These are phyloP conservation scores for Chiua sp. DNA, from an alignment of 1,284 basidiomycete genomes.

Conservation along the genomic window DNA sequence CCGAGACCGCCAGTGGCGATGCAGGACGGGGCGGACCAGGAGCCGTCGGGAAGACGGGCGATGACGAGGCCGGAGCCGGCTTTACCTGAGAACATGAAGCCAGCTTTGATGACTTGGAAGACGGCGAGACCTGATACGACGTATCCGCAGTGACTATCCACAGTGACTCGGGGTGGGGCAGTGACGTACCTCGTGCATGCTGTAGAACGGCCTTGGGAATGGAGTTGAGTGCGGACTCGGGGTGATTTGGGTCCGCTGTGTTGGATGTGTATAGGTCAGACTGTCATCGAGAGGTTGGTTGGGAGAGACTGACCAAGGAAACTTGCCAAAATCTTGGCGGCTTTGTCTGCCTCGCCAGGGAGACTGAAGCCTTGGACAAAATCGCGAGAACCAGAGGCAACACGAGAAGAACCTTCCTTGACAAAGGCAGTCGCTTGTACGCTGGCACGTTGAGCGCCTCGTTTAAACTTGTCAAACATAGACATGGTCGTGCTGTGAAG, in stretches of 20 bases:
- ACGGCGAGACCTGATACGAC: slow-evolving; percentile 92
- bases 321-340: slow-evolving; percentile 87
- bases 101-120: slow-evolving; percentile 94
- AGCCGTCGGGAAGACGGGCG: slow-evolving; percentile 93
- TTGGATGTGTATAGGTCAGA: background rate
- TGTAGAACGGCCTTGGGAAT: slow-evolving; percentile 95
- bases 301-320: slow-evolving; percentile 75
- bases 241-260: slow-evolving; percentile 86
- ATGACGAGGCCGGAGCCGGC: slow-evolving; percentile 95
- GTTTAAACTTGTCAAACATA: slow-evolving; percentile 81
- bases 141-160: too few relatives aligned
- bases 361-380: slow-evolving; percentile 86
- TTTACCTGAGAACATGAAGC: slow-evolving; percentile 96
- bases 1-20: slow-evolving; percentile 98
- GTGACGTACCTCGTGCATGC: slow-evolving; percentile 76
- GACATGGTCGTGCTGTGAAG: slow-evolving; percentile 45
- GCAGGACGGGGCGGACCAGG: slow-evolving; percentile 97
- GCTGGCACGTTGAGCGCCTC: slow-evolving; percentile 82
- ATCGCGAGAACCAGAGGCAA: slow-evolving; percentile 73
- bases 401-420: slow-evolving; percentile 65
- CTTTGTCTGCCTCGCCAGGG: slow-evolving; percentile 89
- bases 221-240: slow-evolving; percentile 91
- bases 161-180: too few relatives aligned
- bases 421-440: slow-evolving; percentile 79
- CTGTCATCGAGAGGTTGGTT: background rate